Base-by-base conservation (phyloP, 129 eudicot species). In the Saussurea involucrata region DNA sequence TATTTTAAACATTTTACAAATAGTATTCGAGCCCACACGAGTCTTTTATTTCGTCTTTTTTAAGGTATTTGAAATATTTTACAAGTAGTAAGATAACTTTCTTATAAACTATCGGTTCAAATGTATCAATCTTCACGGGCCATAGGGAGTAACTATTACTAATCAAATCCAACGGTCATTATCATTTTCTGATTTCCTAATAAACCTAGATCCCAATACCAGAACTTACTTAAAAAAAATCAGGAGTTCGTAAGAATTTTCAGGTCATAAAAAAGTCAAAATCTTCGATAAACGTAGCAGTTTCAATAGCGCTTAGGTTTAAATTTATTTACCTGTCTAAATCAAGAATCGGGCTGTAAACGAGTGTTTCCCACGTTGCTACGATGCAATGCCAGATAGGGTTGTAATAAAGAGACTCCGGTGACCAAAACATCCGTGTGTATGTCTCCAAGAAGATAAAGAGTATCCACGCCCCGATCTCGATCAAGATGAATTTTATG, bases 401-500 rank as follows among this genome's bases (percentile, higher is more conserved):
- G 72, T 95, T 95, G 88, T 95, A 95, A 81, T 95, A 92, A 44
- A 95, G 97, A 80, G 99, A 89, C 37, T 95, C 99, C 0, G 99
- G 88, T 24, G 99, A 89, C 99, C 99, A 95, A 72, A 95, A 95
- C 99, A 95, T 89, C 71, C 97, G 86, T 3, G 99, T 92, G 75
- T 92, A 95, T 0, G 96, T 95, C 90, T 95, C 97, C 74, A 95
- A 84, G 87, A 92, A 95, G 78, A 95, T 92, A 68, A 95, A 95
- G 67, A 95, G 88, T 27, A 89, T 84, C 97, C 99, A 95, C 0
- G 99, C 99, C 28, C 96, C 97, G 22, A 95, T 92, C 73, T 95
- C 99, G 5, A 95, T 69, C 86, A 95, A 66, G 15, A 92, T 64
- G 61, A 95, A 95, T 81, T 95, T 92, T 76, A 95, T 83, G 73